phyloP scores from a whole-genome alignment of 2,329 filamentous ascomycete species.

The Epichloe scottii region DNA sequence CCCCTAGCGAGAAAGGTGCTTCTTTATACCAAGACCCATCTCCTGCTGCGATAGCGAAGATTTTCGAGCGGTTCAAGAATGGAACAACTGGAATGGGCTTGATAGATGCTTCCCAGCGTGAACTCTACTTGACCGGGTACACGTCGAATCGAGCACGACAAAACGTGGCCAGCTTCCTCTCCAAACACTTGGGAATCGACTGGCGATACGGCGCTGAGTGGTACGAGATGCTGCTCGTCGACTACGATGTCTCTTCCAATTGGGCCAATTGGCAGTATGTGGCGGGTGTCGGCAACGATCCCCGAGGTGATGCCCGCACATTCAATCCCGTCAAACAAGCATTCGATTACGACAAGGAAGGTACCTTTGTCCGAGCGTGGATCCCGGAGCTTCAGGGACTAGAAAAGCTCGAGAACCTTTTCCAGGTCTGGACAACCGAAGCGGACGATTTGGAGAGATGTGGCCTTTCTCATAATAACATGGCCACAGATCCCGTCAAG shows the following conservation, averaged over 20 bases:
- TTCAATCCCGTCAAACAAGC: slow-evolving; percentile 78
- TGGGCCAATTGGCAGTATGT: slow-evolving; percentile 82
- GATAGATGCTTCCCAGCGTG: slow-evolving; percentile 66
- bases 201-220: slow-evolving; percentile 74
- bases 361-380: slow-evolving; percentile 61
- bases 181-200: slow-evolving; percentile 62
- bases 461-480: slow-evolving; percentile 44
- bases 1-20: slow-evolving; percentile 20
- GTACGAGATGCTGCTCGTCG: slow-evolving; percentile 64
- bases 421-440: slow-evolving; percentile 56
- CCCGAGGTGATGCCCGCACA: slow-evolving; percentile 54
- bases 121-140: slow-evolving; percentile 64
- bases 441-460: slow-evolving; percentile 43
- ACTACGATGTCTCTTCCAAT: slow-evolving; percentile 66
- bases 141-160: slow-evolving; percentile 66
- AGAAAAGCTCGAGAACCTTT: slow-evolving; percentile 43
- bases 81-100: slow-evolving; percentile 65
- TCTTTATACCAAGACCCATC: slow-evolving; percentile 24
- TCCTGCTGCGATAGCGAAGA: slow-evolving; percentile 31
- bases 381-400: slow-evolving; percentile 52
- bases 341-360: slow-evolving; percentile 61
- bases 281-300: slow-evolving; percentile 68
- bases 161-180: slow-evolving; percentile 62
- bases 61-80: slow-evolving; percentile 45
- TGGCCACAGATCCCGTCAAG: slow-evolving; percentile 55